phyloP scores from a whole-genome alignment of 345 rosid species.

The Moricandia arvensis region DNA sequence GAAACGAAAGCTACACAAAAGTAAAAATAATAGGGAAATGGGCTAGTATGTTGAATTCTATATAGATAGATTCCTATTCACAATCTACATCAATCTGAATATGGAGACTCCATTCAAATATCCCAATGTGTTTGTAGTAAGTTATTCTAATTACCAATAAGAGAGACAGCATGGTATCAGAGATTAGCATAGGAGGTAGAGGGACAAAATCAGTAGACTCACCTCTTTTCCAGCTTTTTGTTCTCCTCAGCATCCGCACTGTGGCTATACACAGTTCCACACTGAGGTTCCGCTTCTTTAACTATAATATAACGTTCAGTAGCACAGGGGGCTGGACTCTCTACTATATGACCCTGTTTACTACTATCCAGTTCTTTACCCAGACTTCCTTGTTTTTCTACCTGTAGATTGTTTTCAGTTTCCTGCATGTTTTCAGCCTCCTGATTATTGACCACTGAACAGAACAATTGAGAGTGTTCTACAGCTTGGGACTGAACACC shows the following conservation, averaged over 20 bases:
- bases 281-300: slow-evolving; percentile 14
- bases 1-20: not conserved
- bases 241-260: slow-evolving; percentile 21
- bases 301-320: slow-evolving; percentile 23
- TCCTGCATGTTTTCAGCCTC: slow-evolving; percentile 38
- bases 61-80: not conserved
- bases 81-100: not conserved
- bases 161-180: slow-evolving; percentile 7
- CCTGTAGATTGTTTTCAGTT: slow-evolving; percentile 35
- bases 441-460: slow-evolving; percentile 20
- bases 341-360: slow-evolving; percentile 9
- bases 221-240: slow-evolving; percentile 25
- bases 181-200: not conserved
- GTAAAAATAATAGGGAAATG: not conserved
- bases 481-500: slow-evolving; percentile 30
- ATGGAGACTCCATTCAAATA: slow-evolving; percentile 7
- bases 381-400: slow-evolving; percentile 47
- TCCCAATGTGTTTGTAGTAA: not conserved
- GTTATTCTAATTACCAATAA: not conserved
- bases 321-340: slow-evolving; percentile 7
- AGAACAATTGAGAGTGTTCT: slow-evolving; percentile 25
- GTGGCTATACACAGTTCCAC: slow-evolving; percentile 3
- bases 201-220: slow-evolving; percentile 8
- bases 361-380: slow-evolving; percentile 7
- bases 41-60: not conserved